Percentiles rank a stretch among this genome's conserved stretches.
phyloP scores from a whole-genome alignment of 2,329 filamentous ascomycete species.

The Neopestalotiopsis sp. region DNA sequence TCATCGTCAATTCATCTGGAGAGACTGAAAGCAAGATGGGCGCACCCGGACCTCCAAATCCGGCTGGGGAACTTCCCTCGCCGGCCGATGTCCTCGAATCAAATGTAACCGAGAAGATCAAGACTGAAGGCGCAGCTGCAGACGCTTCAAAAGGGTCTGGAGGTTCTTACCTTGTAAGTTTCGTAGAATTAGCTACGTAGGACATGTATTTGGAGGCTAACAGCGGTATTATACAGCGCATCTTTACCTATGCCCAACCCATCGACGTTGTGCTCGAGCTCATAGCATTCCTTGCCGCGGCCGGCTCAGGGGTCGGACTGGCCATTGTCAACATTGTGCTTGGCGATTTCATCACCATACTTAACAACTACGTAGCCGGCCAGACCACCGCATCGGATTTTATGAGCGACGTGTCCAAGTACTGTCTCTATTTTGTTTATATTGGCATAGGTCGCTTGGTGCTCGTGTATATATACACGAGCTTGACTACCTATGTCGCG shows the following conservation, averaged over 20 bases:
- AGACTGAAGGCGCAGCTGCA: neutral
- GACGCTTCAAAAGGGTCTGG: neutral
- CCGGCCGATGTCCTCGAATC: neutral
- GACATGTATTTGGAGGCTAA: neutral
- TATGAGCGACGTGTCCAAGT: constrained; percentile 7
- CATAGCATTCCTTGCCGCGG: constrained; percentile 3
- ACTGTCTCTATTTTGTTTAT: constrained; percentile 33
- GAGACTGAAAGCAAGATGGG: neutral
- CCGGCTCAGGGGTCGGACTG: neutral
- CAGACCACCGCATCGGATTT: neutral
- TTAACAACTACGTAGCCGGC: neutral
- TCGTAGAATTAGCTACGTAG: neutral
- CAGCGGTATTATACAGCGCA: neutral
- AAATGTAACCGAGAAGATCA: neutral
- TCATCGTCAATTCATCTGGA: neutral
- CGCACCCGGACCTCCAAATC: neutral
- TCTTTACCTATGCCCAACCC: constrained; percentile 4
- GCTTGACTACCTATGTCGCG: constrained; percentile 47
- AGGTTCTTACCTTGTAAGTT: neutral
- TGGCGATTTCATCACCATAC: constrained; percentile 5
- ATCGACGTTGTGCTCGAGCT: neutral
- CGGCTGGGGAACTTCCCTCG: neutral
- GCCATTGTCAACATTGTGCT: constrained; percentile 15
- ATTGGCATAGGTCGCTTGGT: constrained; percentile 29
- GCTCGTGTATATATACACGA: constrained; percentile 31